These are phyloP conservation scores for Clavispora fructus DNA, from an alignment of 805 yeast genomes.

Conservation along the genomic window DNA sequence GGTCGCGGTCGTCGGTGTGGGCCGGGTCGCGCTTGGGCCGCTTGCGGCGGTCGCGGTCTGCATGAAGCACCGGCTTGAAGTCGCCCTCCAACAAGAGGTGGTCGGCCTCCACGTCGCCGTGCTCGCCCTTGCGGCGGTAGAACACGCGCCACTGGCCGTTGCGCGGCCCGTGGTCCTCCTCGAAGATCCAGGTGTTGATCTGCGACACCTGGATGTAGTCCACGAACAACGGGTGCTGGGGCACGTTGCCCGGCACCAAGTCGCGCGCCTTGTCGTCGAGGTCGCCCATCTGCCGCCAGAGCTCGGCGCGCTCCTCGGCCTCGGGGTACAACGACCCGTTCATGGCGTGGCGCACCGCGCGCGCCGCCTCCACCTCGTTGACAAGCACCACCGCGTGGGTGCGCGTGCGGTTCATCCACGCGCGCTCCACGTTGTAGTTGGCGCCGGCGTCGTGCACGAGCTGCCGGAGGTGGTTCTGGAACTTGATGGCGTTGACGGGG, in stretches of 20 bases:
- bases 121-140: conserved; percentile 27
- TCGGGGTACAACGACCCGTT: conserved; percentile 33
- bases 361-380: conserved; percentile 37
- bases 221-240: conserved; percentile 27
- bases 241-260: conserved; percentile 1
- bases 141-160: conserved; percentile 44
- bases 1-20: not conserved
- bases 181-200: conserved; percentile 41
- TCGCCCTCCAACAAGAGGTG: conserved; percentile 24
- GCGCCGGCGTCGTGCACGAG: conserved; percentile 16
- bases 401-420: conserved; percentile 39
- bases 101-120: conserved; percentile 23
- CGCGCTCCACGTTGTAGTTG: conserved; percentile 31
- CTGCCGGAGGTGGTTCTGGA: conserved; percentile 31
- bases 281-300: conserved; percentile 10
- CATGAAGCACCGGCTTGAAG: conserved; percentile 1
- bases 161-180: conserved; percentile 40
- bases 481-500: conserved; percentile 33
- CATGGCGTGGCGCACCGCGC: conserved; percentile 26
- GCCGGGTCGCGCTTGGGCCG: not conserved
- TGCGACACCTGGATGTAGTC: conserved; percentile 45
- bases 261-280: not conserved
- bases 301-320: conserved; percentile 18
- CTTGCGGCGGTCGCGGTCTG: not conserved
- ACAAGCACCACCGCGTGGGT: conserved; percentile 41